Base-by-base conservation (phyloP, 2,329 filamentous ascomycete species). In the Rhinocladiella mackenziei region DNA sequence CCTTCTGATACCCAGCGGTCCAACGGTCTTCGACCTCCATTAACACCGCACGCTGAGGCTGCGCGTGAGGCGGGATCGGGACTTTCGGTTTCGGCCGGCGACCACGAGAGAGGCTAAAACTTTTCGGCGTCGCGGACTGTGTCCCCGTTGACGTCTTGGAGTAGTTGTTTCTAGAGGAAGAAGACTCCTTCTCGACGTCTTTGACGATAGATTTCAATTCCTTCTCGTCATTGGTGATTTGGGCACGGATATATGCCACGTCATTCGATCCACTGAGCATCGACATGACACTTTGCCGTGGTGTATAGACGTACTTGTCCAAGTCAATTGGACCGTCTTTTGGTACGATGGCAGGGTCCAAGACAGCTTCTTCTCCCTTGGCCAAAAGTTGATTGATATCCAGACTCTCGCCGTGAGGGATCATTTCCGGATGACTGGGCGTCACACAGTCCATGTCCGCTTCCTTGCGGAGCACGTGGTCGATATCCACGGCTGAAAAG, bases 391-490 rank as follows among this genome's bases (percentile, higher is more conserved):
- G 66, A 2, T 66, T 62, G 42, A 98, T 95, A 61, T 95, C 89
- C 6, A 98, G 65, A 49, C 81, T 89, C 66, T 97, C 89, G 25
- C 94, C 92, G 1, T 81, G 84, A 0, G 86, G 76, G 30, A 98
- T 97, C 20, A 83, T 74, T 0, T 76, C 74, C 0, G 77, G 76
- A 64, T 98, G 86, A 31, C 85, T 92, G 1, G 92, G 92, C 0
- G 92, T 98, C 31, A 97, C 68, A 62, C 92, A 98, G 60, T 95
- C 86, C 87, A 98, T 94, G 63, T 98, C 85, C 3, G 98, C 94
- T 65, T 98, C 92, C 63, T 98, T 98, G 39, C 92, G 80, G n/a
- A 98, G 74, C 2, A 98, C 89, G 57, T 88, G 83, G 60, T 98
- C 92, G 54, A 98, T 86, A 60, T 98, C 92, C 4, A 98, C 81